Conservation (phyloP, 768 basidiomycete species). For the Paxillus rubicundulus region DNA sequence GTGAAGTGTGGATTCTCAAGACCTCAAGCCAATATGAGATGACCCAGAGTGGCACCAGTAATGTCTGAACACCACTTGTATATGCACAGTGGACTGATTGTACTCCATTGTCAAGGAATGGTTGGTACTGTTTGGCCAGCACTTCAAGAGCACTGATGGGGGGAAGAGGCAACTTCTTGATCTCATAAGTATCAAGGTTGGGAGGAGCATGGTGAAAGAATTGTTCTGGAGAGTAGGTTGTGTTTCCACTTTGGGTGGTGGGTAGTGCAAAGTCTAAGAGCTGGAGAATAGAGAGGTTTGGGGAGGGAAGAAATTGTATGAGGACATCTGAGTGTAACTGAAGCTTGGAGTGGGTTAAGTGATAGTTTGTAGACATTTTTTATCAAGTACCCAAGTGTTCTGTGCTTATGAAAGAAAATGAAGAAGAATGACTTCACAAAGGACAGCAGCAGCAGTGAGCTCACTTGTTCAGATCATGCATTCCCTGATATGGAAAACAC, state of each 20-base stretch:
- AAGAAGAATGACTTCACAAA: no score
- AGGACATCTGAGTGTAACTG: no score
- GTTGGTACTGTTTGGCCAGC: background rate
- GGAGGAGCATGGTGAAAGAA: background rate
- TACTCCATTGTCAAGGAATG: no score
- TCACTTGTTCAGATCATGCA: no score
- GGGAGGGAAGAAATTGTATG: conserved; percentile 7
- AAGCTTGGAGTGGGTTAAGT: no score
- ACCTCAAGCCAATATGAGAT: background rate
- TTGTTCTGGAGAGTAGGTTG: background rate
- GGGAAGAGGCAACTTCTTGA: background rate
- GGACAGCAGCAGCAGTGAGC: no score
- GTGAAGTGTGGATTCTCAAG: no score
- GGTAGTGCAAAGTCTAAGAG: background rate
- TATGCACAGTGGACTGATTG: background rate
- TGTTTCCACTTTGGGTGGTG: background rate
- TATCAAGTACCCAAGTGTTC: no score
- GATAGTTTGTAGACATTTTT: no score
- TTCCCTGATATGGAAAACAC: no score
- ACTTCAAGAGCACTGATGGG: background rate
- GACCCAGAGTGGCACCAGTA: background rate
- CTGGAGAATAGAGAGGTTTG: background rate
- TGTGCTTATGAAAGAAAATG: no score
- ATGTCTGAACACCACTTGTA: background rate
- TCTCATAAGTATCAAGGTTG: background rate